A percentile compares a stretch with the other conserved stretches of the same genome.
Evolutionary conservation across 495 filamentous ascomycete species (phyloP).

Genomic region (Aspergillus sclerotioniger): DNA sequence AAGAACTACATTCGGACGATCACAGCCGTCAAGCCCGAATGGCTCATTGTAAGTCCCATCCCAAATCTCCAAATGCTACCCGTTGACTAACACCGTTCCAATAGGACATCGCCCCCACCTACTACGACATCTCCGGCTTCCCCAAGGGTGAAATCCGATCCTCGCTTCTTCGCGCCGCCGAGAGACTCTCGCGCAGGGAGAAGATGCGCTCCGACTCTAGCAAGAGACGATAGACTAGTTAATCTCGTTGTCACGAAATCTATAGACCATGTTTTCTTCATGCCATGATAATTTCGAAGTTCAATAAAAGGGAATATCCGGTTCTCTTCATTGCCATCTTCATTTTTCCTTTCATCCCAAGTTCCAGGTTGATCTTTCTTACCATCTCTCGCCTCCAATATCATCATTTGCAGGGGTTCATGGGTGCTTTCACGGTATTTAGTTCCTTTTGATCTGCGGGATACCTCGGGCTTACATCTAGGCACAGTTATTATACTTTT

Average conservation of each 20-base stretch:
- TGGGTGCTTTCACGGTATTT: too few relatives aligned
- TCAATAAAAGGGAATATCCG: background rate
- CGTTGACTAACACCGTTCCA: slow-evolving; percentile 20
- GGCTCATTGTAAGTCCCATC: slow-evolving; percentile 74
- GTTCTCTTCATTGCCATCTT: background rate
- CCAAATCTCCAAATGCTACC: background rate
- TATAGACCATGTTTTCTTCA: slow-evolving; percentile 12
- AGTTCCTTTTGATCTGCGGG: background rate
- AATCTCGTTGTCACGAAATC: slow-evolving; percentile 13
- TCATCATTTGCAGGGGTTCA: too few relatives aligned
- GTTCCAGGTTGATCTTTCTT: too few relatives aligned
- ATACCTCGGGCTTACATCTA: background rate
- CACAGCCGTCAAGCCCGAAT: slow-evolving; percentile 62
- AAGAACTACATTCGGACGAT: slow-evolving; percentile 82
- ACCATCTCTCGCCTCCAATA: too few relatives aligned
- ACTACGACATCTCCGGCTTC: slow-evolving; percentile 87
- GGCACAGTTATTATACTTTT: too few relatives aligned
- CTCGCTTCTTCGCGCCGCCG: slow-evolving; percentile 67
- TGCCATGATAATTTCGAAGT: background rate
- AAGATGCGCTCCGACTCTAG: slow-evolving; percentile 51
- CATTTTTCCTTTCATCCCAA: background rate
- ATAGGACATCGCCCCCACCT: slow-evolving; percentile 83
- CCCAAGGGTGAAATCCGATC: slow-evolving; percentile 81
- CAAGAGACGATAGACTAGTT: slow-evolving; percentile 29
- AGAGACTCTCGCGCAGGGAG: slow-evolving; percentile 72